Base-by-base conservation (phyloP, 2,329 filamentous ascomycete genomes). In the Rutstroemia sp. region DNA sequence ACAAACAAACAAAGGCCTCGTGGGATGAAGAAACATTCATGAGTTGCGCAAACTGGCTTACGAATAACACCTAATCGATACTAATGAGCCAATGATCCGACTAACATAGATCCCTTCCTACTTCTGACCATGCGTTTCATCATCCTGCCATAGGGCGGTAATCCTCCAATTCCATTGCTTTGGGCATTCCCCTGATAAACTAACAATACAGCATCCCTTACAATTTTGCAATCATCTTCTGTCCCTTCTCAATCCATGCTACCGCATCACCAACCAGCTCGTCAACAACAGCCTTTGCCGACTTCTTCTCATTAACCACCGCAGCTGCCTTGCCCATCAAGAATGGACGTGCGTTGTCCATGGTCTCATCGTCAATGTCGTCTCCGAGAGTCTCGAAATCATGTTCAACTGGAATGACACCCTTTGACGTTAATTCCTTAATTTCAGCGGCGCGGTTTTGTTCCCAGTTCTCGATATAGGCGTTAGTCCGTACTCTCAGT, bases 261-360 rank as follows among this genome's bases (percentile, higher is more conserved):
- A 89, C 84, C 42, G 92, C 94, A 69, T 95, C 92, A 52, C 76
- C 74, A 61, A 99, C 88, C 66, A 99, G 87, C 77, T 99, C 94
- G 69, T 99, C 94, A 41, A 99, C 87, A 60, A 99, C 92, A 17
- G 73, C 88, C 81, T 92, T 95, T 60, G 94, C 94, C 41, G 81
- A 77, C 84, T 95, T 95, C 79, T 86, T 88, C 76, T 97, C 91
- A 69, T 92, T 94, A 56, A 94, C 88, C 34, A 96, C 89, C 27
- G 94, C 92, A 39, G 94, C 88, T 59, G 89, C 92, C 81, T 97
- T 95, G 72, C 94, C 94, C 94, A 99, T 99, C 65, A 96, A 75
- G 78, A 84, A 95, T 14, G 92, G 92, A 58, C 90, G 82, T 68
- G 90, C 92, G 70, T 94, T 90, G 72, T 97, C 94, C 76, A 99